Percentiles rank a stretch among this genome's conserved stretches.
These are phyloP conservation scores for Bruguiera sexangula DNA, from an alignment of 345 rosid genomes.

Conservation along the genomic window DNA sequence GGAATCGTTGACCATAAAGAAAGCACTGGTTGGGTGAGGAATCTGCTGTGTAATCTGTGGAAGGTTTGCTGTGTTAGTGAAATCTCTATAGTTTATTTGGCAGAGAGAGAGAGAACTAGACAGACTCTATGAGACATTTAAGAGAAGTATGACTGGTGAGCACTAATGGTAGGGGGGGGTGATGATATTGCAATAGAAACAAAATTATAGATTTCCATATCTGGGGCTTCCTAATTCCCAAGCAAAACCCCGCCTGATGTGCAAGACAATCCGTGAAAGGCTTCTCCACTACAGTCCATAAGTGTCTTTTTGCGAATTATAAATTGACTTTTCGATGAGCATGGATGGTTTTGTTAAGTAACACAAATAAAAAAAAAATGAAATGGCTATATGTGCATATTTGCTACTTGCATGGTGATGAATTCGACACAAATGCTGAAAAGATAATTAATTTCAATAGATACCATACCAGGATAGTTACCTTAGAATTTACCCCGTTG, in stretches of 20 bases:
- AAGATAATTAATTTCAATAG: background rate
- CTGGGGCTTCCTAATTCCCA: constrained; percentile 18
- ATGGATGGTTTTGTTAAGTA: no score
- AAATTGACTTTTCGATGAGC: no score
- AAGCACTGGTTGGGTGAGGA: background rate
- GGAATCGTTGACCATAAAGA: constrained; percentile 24
- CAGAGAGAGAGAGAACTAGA: background rate
- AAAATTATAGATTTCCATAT: constrained; percentile 3
- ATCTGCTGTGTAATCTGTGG: constrained; percentile 17
- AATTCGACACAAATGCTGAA: background rate
- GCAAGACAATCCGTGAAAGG: background rate
- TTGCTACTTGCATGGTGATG: no score
- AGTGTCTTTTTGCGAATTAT: constrained; percentile 9
- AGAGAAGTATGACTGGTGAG: constrained; percentile 8
- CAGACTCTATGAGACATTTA: constrained; percentile 5
- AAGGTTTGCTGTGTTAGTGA: constrained; percentile 7
- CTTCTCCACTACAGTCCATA: constrained; percentile 16
- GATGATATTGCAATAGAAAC: background rate
- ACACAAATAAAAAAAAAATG: no score
- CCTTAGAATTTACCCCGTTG: no score
- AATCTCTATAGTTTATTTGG: background rate
- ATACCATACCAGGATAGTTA: no score
- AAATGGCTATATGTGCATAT: no score
- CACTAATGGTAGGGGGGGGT: background rate
- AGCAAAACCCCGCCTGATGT: constrained; percentile 20